phyloP scores from a whole-genome alignment of 208 protist genomes.

The Acanthamoeba healyi region DNA sequence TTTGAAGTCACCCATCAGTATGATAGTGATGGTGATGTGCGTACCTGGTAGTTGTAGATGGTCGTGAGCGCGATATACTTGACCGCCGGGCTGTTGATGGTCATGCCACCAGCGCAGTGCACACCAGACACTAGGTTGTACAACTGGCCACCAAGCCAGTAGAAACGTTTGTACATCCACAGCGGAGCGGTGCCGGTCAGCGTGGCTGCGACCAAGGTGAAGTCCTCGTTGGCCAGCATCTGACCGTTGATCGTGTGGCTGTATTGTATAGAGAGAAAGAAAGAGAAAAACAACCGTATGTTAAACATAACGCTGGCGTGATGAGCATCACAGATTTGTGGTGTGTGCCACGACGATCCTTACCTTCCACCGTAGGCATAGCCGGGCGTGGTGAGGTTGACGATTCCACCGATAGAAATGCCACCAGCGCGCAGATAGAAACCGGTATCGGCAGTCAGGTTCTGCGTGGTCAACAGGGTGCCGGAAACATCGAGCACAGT shows the following conservation, averaged over 20 bases:
- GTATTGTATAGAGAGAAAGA: no score
- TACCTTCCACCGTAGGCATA: slow-evolving; percentile 25
- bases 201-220: background rate
- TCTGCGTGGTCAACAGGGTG: slow-evolving; percentile 42
- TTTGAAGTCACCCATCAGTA: no score
- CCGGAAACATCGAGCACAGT: slow-evolving; percentile 39
- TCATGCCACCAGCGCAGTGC: background rate
- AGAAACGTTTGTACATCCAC: slow-evolving; percentile 17
- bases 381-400: background rate
- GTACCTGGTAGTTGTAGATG: slow-evolving; percentile 1
- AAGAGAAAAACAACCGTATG: no score
- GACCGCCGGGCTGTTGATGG: background rate
- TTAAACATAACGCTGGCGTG: no score
- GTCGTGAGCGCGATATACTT: slow-evolving; percentile 45
- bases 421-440: background rate
- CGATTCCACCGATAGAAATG: slow-evolving; percentile 22
- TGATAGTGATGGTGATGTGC: no score
- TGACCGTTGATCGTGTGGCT: slow-evolving; percentile 13
- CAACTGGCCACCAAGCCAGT: slow-evolving; percentile 34
- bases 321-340: no score
- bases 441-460: background rate
- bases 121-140: slow-evolving; percentile 34
- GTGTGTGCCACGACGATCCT: no score
- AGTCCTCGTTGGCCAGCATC: slow-evolving; percentile 51
- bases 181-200: slow-evolving; percentile 40